These are phyloP conservation scores for Buddleja alternifolia DNA, from an alignment of 257 asterid species.

Conservation along the genomic window DNA sequence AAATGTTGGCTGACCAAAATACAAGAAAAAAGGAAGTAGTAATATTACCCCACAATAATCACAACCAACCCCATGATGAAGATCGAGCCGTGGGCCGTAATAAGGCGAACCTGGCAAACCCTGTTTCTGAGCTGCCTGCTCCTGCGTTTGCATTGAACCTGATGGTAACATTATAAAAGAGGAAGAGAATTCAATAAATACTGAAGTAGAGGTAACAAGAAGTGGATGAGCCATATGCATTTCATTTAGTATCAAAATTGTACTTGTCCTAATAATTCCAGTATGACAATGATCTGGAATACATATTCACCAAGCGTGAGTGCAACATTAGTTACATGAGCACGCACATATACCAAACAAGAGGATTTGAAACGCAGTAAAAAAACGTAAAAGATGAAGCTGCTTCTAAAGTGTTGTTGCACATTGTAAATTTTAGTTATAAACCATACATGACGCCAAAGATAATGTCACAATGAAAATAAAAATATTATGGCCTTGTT, in stretches of 20 bases:
- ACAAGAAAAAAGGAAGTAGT: not conserved
- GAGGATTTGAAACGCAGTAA: not conserved
- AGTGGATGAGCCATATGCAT: not conserved
- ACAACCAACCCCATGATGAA: conserved; percentile 65
- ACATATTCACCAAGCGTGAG: not conserved
- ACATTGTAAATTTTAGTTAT: no score
- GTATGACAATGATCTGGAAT: not conserved
- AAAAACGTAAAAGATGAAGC: no score
- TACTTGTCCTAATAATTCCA: not conserved
- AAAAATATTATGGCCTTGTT: no score
- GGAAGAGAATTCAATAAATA: conserved; percentile 2
- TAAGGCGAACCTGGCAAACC: conserved; percentile 18
- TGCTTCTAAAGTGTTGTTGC: no score
- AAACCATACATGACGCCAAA: no score
- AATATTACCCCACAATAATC: conserved; percentile 79
- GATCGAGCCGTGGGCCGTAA: conserved; percentile 33
- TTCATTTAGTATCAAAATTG: not conserved
- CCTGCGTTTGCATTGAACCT: conserved; percentile 31
- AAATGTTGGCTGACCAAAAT: not conserved
- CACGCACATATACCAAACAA: not conserved
- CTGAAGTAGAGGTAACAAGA: conserved; percentile 12
- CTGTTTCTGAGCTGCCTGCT: conserved; percentile 27
- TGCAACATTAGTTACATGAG: not conserved
- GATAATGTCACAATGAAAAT: no score
- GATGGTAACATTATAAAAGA: conserved; percentile 28